phyloP scores from a whole-genome alignment of 768 basidiomycete genomes.

The Mycena maculata region DNA sequence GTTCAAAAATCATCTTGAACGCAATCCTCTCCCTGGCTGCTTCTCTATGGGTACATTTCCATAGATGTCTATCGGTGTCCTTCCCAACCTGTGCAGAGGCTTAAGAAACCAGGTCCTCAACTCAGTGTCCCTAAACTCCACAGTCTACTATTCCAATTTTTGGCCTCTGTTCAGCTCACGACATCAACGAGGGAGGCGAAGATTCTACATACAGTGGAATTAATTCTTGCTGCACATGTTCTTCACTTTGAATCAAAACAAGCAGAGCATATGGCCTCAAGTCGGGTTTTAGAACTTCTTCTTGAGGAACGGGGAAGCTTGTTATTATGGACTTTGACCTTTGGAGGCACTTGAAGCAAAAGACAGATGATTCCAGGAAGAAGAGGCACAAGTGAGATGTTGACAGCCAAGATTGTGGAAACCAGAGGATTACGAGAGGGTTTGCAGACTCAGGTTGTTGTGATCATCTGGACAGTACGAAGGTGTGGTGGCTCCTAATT shows the following conservation, averaged over 20 bases:
- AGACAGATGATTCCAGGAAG: neutral
- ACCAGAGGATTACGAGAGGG: constrained; percentile 13
- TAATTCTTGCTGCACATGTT: neutral
- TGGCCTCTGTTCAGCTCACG: neutral
- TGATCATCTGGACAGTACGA: neutral
- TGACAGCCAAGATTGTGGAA: constrained; percentile 8
- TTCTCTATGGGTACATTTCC: constrained; percentile 19
- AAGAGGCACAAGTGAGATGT: constrained; percentile 2
- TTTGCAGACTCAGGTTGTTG: constrained; percentile 6
- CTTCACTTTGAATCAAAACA: constrained; percentile 21
- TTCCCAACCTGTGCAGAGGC: neutral
- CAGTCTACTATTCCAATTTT: constrained; percentile 13
- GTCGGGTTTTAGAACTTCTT: constrained; percentile 15
- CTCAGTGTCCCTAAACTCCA: neutral
- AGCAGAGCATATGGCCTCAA: constrained; percentile 2
- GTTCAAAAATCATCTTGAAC: constrained; percentile 10
- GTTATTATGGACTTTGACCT: constrained; percentile 29
- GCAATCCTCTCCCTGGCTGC: constrained; percentile 7
- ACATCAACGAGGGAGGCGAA: constrained; percentile 13
- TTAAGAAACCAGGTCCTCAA: neutral
- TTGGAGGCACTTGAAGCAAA: neutral
- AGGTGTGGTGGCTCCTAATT: neutral
- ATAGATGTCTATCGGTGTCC: no score
- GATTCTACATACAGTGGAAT: neutral
- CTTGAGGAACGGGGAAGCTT: neutral